These are phyloP conservation scores for Metschnikowia lochheadii DNA, from an alignment of 805 yeast genomes.

Conservation along the genomic window DNA sequence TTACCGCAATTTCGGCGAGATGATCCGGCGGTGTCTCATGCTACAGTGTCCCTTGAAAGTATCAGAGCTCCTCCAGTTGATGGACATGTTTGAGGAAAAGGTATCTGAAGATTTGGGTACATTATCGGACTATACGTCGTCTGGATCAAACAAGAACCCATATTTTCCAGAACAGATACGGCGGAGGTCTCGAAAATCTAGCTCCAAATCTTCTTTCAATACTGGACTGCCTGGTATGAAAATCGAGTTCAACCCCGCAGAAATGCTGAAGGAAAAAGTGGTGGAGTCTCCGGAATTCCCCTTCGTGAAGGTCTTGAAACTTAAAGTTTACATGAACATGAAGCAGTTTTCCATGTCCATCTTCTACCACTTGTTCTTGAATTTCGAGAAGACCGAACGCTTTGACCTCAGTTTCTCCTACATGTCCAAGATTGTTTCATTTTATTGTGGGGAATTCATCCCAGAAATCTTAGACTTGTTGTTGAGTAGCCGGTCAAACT, in stretches of 20 bases:
- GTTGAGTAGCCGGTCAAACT: conserved; percentile 28
- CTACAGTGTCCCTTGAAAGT: conserved; percentile 38
- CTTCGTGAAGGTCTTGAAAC: conserved; percentile 15
- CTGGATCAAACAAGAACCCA: background rate
- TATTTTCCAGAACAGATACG: background rate
- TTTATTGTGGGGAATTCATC: conserved; percentile 25
- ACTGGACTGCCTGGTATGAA: conserved; percentile 4
- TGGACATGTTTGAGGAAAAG: conserved; percentile 6
- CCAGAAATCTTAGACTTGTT: conserved; percentile 31
- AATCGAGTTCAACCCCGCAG: background rate
- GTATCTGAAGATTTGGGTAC: conserved; percentile 6
- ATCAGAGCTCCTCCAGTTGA: conserved; percentile 27
- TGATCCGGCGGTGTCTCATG: conserved; percentile 37
- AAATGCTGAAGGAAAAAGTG: conserved; percentile 2
- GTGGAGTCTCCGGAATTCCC: conserved; percentile 2
- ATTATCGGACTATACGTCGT: background rate
- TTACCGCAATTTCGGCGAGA: conserved; percentile 23
- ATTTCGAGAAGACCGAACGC: conserved; percentile 32
- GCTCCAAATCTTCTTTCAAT: background rate
- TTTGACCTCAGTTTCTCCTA: conserved; percentile 30
- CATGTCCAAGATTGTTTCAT: conserved; percentile 27
- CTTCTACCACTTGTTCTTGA: conserved; percentile 33
- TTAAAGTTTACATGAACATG: conserved; percentile 27
- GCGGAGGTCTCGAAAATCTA: background rate
- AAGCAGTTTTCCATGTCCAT: conserved; percentile 26